phyloP scores from a whole-genome alignment of 202 grass and related monocot species.

The Bolboschoenoplectus hybrid region DNA sequence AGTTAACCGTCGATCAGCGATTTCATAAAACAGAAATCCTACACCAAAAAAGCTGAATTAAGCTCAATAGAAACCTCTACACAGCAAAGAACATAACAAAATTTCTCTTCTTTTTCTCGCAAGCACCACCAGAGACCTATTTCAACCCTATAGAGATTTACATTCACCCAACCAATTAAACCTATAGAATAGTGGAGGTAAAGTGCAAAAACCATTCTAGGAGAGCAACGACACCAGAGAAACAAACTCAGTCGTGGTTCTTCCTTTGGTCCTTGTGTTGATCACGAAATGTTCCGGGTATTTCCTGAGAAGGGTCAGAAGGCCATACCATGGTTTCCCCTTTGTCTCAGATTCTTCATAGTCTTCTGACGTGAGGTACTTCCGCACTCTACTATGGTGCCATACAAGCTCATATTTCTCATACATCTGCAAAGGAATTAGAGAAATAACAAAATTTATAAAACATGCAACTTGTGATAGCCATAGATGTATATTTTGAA shows the following conservation, averaged over 20 bases:
- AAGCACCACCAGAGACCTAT: not conserved
- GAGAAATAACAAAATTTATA: constrained; percentile 2
- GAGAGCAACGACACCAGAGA: constrained; percentile 61
- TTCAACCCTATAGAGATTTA: not conserved
- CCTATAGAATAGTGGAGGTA: constrained; percentile 4
- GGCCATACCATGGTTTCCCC: constrained; percentile 64
- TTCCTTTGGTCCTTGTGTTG: constrained; percentile 55
- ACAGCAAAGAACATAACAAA: constrained; percentile 11
- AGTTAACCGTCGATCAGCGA: not conserved
- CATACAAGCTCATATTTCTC: constrained; percentile 64
- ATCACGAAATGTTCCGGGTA: constrained; percentile 68
- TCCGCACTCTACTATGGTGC: constrained; percentile 79
- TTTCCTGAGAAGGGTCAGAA: constrained; percentile 63
- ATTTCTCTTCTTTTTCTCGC: not conserved
- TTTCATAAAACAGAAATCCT: constrained; percentile 3
- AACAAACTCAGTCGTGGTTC: constrained; percentile 55
- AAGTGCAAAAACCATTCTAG: constrained; percentile 35
- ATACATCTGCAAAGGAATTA: constrained; percentile 51
- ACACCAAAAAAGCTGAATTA: not conserved
- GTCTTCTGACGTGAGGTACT: constrained; percentile 73
- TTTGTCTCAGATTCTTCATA: constrained; percentile 45
- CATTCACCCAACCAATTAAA: constrained; percentile 16
- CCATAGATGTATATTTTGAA: constrained; percentile 15
- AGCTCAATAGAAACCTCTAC: constrained; percentile 25
- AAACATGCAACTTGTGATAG: not conserved